Evolutionary conservation across 495 filamentous ascomycete genomes (phyloP).

Genomic region (Penicillium turbatum): DNA sequence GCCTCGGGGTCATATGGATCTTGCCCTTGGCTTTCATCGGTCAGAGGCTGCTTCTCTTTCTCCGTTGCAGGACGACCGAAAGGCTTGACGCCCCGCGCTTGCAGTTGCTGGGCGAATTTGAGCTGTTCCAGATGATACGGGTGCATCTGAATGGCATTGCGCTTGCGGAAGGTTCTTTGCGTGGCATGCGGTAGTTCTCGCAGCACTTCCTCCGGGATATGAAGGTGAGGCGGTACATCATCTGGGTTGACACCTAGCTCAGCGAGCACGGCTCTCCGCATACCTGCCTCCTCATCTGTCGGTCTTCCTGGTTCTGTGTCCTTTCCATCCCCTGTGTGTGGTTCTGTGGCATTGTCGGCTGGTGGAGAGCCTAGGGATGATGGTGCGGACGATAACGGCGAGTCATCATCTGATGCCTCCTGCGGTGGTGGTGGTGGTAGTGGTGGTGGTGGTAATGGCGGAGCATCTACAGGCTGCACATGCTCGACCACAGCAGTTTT

Average conservation of each 20-base stretch:
- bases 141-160: slow-evolving; percentile 72
- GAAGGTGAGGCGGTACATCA: slow-evolving; percentile 21
- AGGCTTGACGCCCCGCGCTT: slow-evolving; percentile 53
- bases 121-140: slow-evolving; percentile 65
- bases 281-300: background rate
- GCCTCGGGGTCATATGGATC: slow-evolving; percentile 27
- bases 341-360: slow-evolving; percentile 2
- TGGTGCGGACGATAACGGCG: slow-evolving; percentile 43
- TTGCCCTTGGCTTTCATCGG: slow-evolving; percentile 52
- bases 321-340: background rate
- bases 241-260: slow-evolving; percentile 11
- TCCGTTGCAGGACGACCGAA: slow-evolving; percentile 3
- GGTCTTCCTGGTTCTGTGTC: background rate
- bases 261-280: background rate
- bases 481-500: background rate
- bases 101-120: slow-evolving; percentile 55
- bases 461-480: background rate
- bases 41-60: slow-evolving; percentile 31
- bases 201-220: slow-evolving; percentile 32
- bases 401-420: slow-evolving; percentile 24
- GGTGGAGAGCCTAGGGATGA: slow-evolving; percentile 25
- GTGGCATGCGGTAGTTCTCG: slow-evolving; percentile 30
- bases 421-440: background rate
- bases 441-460: background rate
- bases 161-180: slow-evolving; percentile 53